Conservation (phyloP, 225 moss, liverwort and hornwort genomes). For the Climacium dendroides region DNA sequence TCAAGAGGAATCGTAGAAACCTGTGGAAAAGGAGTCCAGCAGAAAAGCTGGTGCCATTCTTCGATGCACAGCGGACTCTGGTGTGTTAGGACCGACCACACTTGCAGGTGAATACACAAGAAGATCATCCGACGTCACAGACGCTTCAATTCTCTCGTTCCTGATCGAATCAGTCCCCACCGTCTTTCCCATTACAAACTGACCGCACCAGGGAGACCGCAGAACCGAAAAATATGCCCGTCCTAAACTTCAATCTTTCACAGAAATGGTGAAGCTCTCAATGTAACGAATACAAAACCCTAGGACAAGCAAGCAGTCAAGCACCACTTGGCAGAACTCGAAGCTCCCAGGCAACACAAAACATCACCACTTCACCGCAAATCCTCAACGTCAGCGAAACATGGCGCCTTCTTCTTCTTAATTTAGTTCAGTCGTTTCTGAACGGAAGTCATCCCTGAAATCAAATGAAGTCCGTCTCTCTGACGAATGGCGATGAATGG, state of each 20-base stretch:
- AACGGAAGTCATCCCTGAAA: background rate
- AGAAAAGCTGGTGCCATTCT: background rate
- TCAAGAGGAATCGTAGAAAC: background rate
- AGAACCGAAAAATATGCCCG: background rate
- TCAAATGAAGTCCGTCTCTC: background rate
- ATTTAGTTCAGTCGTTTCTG: background rate
- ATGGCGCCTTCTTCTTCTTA: background rate
- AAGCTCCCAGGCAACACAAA: background rate
- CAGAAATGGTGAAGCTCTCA: background rate
- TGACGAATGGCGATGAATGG: background rate
- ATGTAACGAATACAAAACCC: background rate
- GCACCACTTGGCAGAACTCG: background rate
- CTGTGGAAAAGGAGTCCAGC: background rate
- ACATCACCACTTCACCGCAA: background rate
- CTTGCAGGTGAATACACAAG: background rate
- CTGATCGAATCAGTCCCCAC: background rate
- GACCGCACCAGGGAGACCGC: background rate
- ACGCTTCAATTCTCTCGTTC: background rate
- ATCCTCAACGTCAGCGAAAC: background rate
- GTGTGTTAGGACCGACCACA: constrained; percentile 1
- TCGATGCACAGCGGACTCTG: background rate
- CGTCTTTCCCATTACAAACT: background rate
- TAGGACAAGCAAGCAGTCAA: background rate
- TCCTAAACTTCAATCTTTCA: background rate
- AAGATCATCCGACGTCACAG: background rate